These are phyloP conservation scores for Chlorophyllum brunneum DNA, from an alignment of 768 basidiomycete species.

Conservation along the genomic window DNA sequence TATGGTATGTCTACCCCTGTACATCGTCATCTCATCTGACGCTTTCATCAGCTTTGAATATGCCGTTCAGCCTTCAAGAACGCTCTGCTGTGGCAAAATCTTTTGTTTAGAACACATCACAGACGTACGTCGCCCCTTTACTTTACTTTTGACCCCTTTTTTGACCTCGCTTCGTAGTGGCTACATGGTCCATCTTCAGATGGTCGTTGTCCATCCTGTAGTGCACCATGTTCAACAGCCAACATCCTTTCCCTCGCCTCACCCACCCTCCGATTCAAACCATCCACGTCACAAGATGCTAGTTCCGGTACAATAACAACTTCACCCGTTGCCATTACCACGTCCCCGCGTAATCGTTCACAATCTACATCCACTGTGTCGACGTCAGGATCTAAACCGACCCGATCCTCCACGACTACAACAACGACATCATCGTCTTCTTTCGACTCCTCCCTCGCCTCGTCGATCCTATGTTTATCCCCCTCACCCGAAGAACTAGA, in stretches of 20 bases:
- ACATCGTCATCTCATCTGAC: not conserved
- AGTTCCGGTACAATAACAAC: not conserved
- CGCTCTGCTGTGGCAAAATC: slow-evolving; percentile 29
- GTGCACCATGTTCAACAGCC: slow-evolving; percentile 24
- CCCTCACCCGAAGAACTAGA: not conserved
- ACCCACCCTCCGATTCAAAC: slow-evolving; percentile 14
- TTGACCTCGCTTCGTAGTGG: slow-evolving; percentile 21
- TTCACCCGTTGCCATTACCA: not conserved
- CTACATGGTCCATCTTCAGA: slow-evolving; percentile 28
- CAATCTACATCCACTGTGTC: not conserved
- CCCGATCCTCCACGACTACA: not conserved
- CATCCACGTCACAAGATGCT: not conserved
- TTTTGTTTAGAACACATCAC: slow-evolving; percentile 29
- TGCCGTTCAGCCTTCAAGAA: slow-evolving; percentile 26
- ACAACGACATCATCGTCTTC: slow-evolving; percentile 4
- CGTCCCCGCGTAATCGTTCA: not conserved
- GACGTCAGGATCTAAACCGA: not conserved
- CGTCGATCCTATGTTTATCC: slow-evolving; percentile 1
- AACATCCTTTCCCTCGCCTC: slow-evolving; percentile 24
- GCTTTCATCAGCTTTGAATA: slow-evolving; percentile 24
- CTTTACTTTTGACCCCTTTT: not conserved
- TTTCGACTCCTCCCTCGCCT: not conserved
- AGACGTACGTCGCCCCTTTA: slow-evolving; percentile 22
- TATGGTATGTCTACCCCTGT: not conserved
- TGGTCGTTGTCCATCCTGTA: slow-evolving; percentile 29